A percentile compares a stretch with the other conserved stretches of the same genome.
These are phyloP conservation scores for Mycena citricolor DNA, from an alignment of 1,284 basidiomycete genomes.

Conservation along the genomic window DNA sequence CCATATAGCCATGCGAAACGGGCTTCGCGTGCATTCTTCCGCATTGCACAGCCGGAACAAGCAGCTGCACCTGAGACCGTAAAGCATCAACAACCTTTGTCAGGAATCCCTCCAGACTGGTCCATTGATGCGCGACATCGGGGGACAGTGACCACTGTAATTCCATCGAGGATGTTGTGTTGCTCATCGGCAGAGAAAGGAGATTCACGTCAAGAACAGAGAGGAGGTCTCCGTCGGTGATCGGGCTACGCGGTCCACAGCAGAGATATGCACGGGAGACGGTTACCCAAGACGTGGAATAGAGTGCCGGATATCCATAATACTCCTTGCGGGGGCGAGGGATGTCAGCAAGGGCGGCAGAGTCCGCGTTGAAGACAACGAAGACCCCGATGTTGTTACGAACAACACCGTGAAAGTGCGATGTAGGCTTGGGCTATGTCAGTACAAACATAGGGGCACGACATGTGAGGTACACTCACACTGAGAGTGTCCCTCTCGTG, in stretches of 20 bases:
- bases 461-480: not conserved
- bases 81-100: not conserved
- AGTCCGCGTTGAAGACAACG: constrained; percentile 2
- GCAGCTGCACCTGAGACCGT: not conserved
- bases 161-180: not conserved
- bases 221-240: not conserved
- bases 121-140: not conserved
- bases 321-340: not conserved
- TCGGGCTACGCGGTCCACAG: not conserved
- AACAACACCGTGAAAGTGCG: not conserved
- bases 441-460: not conserved
- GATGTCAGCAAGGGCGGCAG: not conserved
- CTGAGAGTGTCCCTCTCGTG: not conserved
- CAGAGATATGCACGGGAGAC: not conserved
- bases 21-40: too few species aligned
- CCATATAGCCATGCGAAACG: too few species aligned
- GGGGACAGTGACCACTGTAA: not conserved
- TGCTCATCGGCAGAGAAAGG: not conserved
- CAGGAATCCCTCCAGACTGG: not conserved
- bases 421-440: not conserved
- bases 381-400: constrained; percentile 1
- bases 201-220: not conserved
- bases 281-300: not conserved
- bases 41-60: not conserved
- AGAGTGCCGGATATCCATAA: not conserved